Percentiles rank a stretch among this genome's conserved stretches.
Evolutionary conservation across 345 rosid genomes (phyloP).

Genomic region (Cardiospermum halicacabum): DNA sequence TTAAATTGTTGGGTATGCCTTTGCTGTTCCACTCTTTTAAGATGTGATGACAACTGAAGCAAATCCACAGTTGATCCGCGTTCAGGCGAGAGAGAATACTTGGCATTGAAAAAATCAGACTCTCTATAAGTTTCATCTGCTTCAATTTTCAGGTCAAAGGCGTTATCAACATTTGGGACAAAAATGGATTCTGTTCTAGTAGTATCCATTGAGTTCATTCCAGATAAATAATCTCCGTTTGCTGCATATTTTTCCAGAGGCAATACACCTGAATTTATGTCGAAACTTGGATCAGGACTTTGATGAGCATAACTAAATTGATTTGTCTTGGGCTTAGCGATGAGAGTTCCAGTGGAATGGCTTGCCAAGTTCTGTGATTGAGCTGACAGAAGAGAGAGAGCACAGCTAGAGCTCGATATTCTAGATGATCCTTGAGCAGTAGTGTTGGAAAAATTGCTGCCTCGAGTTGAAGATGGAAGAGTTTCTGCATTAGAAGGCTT

Average conservation of each 20-base stretch:
- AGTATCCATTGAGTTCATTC: conserved; percentile 14
- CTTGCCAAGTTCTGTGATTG: conserved; percentile 31
- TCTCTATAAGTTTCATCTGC: conserved; percentile 22
- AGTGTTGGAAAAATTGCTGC: conserved; percentile 19
- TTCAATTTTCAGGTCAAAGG: conserved; percentile 15
- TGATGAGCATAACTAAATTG: conserved; percentile 14
- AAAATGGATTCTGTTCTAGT: conserved; percentile 9
- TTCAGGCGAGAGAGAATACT: conserved; percentile 24
- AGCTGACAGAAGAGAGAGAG: conserved; percentile 76
- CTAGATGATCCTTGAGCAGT: conserved; percentile 31
- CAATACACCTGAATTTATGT: conserved; percentile 5
- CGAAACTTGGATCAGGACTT: conserved; percentile 16
- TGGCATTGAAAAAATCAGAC: conserved; percentile 21
- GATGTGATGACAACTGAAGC: conserved; percentile 52
- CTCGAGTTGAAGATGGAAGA: conserved; percentile 22
- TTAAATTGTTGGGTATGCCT: conserved; percentile 31
- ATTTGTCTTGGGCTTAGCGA: conserved; percentile 19
- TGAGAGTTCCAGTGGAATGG: conserved; percentile 28
- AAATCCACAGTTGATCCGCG: conserved; percentile 37
- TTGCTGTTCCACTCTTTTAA: conserved; percentile 47
- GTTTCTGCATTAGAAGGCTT: conserved; percentile 21
- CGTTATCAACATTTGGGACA: conserved; percentile 19
- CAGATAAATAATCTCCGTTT: conserved; percentile 10
- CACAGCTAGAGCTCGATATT: conserved; percentile 36
- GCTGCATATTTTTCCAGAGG: conserved; percentile 3